Evolutionary conservation across 768 basidiomycete genomes (phyloP).

Genomic region (Boletus bicolor): DNA sequence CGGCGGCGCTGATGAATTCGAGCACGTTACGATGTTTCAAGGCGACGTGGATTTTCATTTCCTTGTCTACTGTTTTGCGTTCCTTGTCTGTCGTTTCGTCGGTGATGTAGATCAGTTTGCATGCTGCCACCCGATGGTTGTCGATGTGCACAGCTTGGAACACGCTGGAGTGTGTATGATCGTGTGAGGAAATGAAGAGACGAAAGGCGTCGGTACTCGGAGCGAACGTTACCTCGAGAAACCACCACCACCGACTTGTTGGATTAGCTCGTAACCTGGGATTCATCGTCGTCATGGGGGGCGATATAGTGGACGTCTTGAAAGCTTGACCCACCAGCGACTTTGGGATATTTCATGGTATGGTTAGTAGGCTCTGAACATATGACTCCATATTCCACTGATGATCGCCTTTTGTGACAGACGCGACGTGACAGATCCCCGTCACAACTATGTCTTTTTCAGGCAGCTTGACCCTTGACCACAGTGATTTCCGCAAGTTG

Average conservation of each 20-base stretch:
- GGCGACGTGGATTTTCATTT: slow-evolving; percentile 83
- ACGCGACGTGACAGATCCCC: slow-evolving; percentile 20
- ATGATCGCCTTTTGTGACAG: slow-evolving; percentile 20
- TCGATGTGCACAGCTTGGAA: slow-evolving; percentile 74
- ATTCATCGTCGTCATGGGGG: neutral
- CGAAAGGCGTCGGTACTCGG: neutral
- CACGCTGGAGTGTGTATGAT: slow-evolving; percentile 48
- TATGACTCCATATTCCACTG: neutral
- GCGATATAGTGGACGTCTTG: neutral
- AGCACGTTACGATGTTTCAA: slow-evolving; percentile 80
- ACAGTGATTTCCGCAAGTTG: no score
- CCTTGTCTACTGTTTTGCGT: slow-evolving; percentile 83
- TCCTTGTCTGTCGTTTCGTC: slow-evolving; percentile 61
- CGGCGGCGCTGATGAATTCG: slow-evolving; percentile 74
- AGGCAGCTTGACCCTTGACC: no score
- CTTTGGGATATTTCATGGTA: slow-evolving; percentile 34
- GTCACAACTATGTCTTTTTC: no score
- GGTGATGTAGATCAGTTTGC: slow-evolving; percentile 75
- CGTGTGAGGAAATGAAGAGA: neutral
- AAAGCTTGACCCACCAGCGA: slow-evolving; percentile 21
- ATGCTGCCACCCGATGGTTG: slow-evolving; percentile 72
- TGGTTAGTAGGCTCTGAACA: neutral
- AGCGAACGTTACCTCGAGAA: slow-evolving; percentile 63
- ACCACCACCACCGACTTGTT: slow-evolving; percentile 83
- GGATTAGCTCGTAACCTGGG: slow-evolving; percentile 65